Evolutionary conservation across 768 basidiomycete species (phyloP), one percentile per base, ranked within the genome.

Genomic region (Crepidotus variabilis): DNA sequence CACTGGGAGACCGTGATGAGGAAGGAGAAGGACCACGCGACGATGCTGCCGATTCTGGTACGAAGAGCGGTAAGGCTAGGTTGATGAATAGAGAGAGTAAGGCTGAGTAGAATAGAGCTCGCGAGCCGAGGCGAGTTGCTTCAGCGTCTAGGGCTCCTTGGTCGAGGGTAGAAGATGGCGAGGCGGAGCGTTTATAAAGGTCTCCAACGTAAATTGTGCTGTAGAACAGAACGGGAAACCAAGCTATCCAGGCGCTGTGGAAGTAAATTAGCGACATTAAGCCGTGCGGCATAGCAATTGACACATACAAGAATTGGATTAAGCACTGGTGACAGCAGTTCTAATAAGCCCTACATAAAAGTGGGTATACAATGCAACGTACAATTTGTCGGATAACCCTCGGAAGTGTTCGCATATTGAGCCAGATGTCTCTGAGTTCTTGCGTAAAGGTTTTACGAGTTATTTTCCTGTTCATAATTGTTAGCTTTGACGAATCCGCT

Each of bases 161-260:
- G 45, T 59, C 67, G 47, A 67, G 65, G 21, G 56, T 57, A 6
- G 62, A 56, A 10, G 72, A 58, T 1, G 61, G 28, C 18, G 72
- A 67, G 1, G 73, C 77, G 8, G 76, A 61, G 2, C 72, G 76
- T 58, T 85, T 89, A 76, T 97, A 85, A 10, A 96, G 78, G 62
- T 96, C 95, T 10, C 91, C 90, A 53, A 97, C 80, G 71, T 94
- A 98, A 22, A 92, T 75, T 1, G 90, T 88, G 2, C 86, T 88
- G 74, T 93, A 95, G 71, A 95, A 94, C 1, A 96, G 77, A 22
- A 94, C 73, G 0, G 95, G 94, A 65, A 96, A 97, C 96, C 96
- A 98, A 7, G 84, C 90, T 57, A 94, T 78, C 86, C 86, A 95
- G 11, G 85, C 81, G 58, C 91, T 92, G 55, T 10, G 14, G 16